phyloP scores from a whole-genome alignment of 371 early-diverging fungal genomes.

The Mucor sp. region DNA sequence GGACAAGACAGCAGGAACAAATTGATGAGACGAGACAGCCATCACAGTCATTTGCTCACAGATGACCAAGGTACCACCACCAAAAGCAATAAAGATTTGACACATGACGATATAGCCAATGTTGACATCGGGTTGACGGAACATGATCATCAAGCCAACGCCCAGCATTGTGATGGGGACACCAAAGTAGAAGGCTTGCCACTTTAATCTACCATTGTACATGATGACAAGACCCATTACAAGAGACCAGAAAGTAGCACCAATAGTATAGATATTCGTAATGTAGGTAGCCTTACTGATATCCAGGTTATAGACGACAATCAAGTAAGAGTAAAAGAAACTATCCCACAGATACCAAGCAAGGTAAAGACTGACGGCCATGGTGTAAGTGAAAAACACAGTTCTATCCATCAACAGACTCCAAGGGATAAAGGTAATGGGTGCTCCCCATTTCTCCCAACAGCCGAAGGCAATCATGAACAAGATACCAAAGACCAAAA shows the following conservation, averaged over 20 bases:
- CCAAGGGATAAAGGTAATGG: constrained; percentile 24
- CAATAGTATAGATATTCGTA: constrained; percentile 23
- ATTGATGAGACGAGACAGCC: constrained; percentile 20
- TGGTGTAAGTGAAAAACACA: constrained; percentile 18
- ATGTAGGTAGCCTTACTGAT: constrained; percentile 15
- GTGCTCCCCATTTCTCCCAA: constrained; percentile 16
- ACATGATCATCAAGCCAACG: constrained; percentile 23
- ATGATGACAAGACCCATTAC: constrained; percentile 19
- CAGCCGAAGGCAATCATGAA: constrained; percentile 15
- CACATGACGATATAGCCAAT: constrained; percentile 25
- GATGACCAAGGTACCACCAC: constrained; percentile 26
- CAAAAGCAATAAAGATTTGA: constrained; percentile 24
- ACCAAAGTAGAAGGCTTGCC: constrained; percentile 20
- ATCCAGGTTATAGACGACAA: constrained; percentile 17
- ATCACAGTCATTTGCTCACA: constrained; percentile 30
- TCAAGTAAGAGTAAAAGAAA: constrained; percentile 23
- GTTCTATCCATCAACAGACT: constrained; percentile 18
- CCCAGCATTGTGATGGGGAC: constrained; percentile 19
- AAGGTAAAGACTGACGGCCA: constrained; percentile 14
- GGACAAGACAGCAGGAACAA: constrained; percentile 13
- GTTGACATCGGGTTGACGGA: constrained; percentile 23
- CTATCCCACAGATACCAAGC: constrained; percentile 22
- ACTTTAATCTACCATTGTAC: constrained; percentile 22
- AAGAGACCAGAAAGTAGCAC: constrained; percentile 15
- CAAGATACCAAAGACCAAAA: constrained; percentile 11